phyloP scores from a whole-genome alignment of 2,329 filamentous ascomycete genomes.

The Zymoseptoria passerinii region DNA sequence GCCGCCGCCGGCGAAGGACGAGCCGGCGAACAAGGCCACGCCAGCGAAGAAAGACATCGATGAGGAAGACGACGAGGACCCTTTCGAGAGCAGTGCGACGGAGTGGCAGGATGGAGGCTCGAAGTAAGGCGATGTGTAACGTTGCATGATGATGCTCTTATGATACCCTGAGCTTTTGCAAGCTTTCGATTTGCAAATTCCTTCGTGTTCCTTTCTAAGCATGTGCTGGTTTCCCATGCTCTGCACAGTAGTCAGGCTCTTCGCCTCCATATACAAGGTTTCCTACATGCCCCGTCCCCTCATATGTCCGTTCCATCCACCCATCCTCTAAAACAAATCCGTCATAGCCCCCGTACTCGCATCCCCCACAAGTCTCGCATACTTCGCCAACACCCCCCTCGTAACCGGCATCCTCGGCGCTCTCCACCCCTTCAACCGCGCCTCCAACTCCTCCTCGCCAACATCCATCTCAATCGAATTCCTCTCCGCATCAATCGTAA shows the following conservation, averaged over 20 bases:
- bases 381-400: conserved; percentile 82
- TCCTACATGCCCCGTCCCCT: no score
- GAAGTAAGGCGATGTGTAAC: neutral
- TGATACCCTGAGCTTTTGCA: conserved; percentile 3
- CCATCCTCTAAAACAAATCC: conserved; percentile 50
- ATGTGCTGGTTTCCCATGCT: no score
- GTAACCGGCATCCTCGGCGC: conserved; percentile 64
- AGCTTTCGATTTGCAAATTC: no score
- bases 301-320: no score
- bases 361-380: conserved; percentile 78
- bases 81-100: conserved; percentile 22
- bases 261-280: no score
- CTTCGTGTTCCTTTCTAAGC: no score
- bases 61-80: conserved; percentile 7
- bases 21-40: conserved; percentile 4
- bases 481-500: conserved; percentile 76
- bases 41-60: conserved; percentile 1
- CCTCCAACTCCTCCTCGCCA: conserved; percentile 60
- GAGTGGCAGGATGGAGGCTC: conserved; percentile 20
- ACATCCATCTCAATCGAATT: conserved; percentile 68
- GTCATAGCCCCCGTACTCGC: conserved; percentile 88
- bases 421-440: conserved; percentile 59
- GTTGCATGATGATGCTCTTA: conserved; percentile 1
- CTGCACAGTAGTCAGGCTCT: no score
- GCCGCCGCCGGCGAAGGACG: conserved; percentile 26